Evolutionary conservation across 2,329 filamentous ascomycete species (phyloP).

Genomic region (Cytospora mali): DNA sequence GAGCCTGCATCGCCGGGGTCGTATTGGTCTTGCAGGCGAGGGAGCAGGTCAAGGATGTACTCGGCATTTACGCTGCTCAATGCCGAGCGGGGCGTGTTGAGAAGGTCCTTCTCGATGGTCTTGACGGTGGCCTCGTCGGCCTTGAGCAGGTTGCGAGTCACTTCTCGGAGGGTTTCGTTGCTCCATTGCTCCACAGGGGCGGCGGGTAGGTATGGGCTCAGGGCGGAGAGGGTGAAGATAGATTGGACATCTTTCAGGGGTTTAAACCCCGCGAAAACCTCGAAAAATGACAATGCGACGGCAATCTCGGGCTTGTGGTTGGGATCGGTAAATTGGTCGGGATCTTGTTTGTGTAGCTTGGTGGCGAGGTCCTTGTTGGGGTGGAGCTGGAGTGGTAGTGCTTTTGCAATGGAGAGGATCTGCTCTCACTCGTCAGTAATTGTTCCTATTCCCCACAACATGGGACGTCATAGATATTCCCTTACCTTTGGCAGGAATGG

Average conservation of each 20-base stretch:
- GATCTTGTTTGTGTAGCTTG: conserved; percentile 65
- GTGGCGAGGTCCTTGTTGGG: conserved; percentile 69
- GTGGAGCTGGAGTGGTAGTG: conserved; percentile 74
- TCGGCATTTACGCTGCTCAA: conserved; percentile 50
- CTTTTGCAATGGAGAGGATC: conserved; percentile 75
- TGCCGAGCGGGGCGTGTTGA: conserved; percentile 47
- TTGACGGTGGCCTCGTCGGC: conserved; percentile 55
- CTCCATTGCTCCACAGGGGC: conserved; percentile 49
- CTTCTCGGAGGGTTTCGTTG: conserved; percentile 58
- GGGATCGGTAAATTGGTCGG: conserved; percentile 67
- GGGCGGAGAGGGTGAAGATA: conserved; percentile 58
- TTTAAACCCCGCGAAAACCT: conserved; percentile 77
- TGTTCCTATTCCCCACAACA: not conserved
- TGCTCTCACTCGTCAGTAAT: conserved; percentile 30
- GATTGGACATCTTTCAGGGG: conserved; percentile 61
- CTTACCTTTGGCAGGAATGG: conserved; percentile 71
- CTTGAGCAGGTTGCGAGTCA: conserved; percentile 58
- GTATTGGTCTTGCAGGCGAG: conserved; percentile 67
- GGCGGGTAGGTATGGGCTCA: conserved; percentile 56
- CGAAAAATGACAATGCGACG: conserved; percentile 70
- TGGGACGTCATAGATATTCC: fast-evolving
- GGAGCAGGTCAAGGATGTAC: conserved; percentile 67
- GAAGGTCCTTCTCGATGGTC: conserved; percentile 55
- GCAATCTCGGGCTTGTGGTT: conserved; percentile 85
- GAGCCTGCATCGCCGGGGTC: conserved; percentile 64